phyloP scores from a whole-genome alignment of 2,329 filamentous ascomycete genomes.

The Endoconidiophora laricicola region DNA sequence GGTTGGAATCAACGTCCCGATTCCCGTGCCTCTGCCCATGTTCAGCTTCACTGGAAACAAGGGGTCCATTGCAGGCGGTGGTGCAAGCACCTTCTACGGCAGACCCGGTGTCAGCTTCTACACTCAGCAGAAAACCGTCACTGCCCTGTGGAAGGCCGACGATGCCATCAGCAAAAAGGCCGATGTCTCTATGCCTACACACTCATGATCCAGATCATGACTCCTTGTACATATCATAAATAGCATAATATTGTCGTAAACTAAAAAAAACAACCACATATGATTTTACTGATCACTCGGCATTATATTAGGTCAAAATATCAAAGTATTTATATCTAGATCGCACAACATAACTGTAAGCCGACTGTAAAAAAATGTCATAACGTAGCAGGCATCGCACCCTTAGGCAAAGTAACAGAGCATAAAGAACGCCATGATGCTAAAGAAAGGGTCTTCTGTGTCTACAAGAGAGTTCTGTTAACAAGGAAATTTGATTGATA shows the following conservation, averaged over 20 bases:
- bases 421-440: no score
- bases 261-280: not conserved
- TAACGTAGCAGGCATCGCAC: no score
- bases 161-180: constrained; percentile 64
- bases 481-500: no score
- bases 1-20: constrained; percentile 73
- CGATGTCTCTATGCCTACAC: constrained; percentile 66
- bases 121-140: constrained; percentile 96
- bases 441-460: no score
- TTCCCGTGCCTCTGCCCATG: constrained; percentile 55
- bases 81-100: constrained; percentile 89
- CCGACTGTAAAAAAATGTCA: no score
- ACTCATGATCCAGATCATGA: constrained; percentile 6
- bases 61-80: constrained; percentile 81
- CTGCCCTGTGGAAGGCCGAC: constrained; percentile 52
- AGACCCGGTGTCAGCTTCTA: constrained; percentile 86
- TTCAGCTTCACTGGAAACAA: constrained; percentile 66
- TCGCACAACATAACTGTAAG: no score
- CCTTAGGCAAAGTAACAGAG: no score
- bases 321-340: not conserved
- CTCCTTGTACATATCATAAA: constrained; percentile 1
- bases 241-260: not conserved
- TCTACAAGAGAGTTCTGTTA: no score
- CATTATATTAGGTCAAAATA: not conserved
- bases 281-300: not conserved